Evolutionary conservation across 2,329 filamentous ascomycete species (phyloP).

Genomic region (Penicillium sp.): DNA sequence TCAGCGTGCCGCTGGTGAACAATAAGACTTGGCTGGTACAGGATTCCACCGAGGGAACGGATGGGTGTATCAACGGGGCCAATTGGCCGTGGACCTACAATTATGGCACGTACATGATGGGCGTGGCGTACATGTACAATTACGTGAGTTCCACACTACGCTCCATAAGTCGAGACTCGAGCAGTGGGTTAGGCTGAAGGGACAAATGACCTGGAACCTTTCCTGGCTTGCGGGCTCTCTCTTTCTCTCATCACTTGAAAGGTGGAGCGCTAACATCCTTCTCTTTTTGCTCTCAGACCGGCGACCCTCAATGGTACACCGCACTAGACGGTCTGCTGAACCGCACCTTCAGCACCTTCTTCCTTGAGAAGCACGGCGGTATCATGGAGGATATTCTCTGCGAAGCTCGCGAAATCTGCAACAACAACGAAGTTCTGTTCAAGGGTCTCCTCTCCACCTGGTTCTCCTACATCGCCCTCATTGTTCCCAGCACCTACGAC

Average conservation of each 20-base stretch:
- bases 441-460: conserved; percentile 65
- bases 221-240: too few relatives aligned
- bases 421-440: conserved; percentile 66
- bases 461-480: conserved; percentile 54
- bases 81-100: conserved; percentile 63
- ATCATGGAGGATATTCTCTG: conserved; percentile 49
- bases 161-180: too few relatives aligned
- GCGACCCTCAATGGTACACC: conserved; percentile 49
- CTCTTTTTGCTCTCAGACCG: conserved; percentile 29
- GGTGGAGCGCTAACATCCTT: too few relatives aligned
- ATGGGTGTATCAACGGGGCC: conserved; percentile 55
- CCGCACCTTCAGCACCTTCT: conserved; percentile 45
- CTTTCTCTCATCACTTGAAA: too few relatives aligned
- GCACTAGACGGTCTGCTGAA: conserved; percentile 53
- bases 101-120: conserved; percentile 54
- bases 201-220: too few relatives aligned
- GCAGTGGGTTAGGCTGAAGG: too few relatives aligned
- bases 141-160: conserved; percentile 34
- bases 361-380: conserved; percentile 35
- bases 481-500: conserved; percentile 55
- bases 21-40: conserved; percentile 55
- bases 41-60: conserved; percentile 55
- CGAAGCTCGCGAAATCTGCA: conserved; percentile 44
- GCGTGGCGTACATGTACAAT: conserved; percentile 65
- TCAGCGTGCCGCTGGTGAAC: conserved; percentile 53